phyloP scores from a whole-genome alignment of 148 eudicot species.

The Chenopodium quinoa region DNA sequence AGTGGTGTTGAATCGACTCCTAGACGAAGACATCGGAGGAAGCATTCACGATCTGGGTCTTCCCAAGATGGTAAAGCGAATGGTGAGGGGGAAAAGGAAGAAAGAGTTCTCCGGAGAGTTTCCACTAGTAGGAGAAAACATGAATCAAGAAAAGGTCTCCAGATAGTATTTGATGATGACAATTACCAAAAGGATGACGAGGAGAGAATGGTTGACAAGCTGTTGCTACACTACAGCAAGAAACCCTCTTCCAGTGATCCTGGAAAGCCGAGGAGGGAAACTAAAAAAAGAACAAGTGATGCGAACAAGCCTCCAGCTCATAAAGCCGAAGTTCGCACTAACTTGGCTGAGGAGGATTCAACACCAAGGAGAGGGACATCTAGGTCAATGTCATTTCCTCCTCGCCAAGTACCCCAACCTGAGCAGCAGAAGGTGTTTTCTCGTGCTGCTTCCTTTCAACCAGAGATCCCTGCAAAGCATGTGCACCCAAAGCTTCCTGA shows the following conservation, averaged over 20 bases:
- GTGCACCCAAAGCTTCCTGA: conserved; percentile 97
- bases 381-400: conserved; percentile 76
- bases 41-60: conserved; percentile 46
- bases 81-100: conserved; percentile 49
- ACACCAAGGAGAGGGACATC: conserved; percentile 38
- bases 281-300: conserved; percentile 20
- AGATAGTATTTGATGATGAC: conserved; percentile 64
- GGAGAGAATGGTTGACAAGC: conserved; percentile 71
- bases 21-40: conserved; percentile 60
- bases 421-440: conserved; percentile 54
- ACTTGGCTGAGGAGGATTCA: conserved; percentile 19
- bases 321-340: conserved; percentile 19
- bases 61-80: conserved; percentile 30
- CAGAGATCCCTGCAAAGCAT: conserved; percentile 66
- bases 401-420: conserved; percentile 38
- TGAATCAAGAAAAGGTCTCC: conserved; percentile 64
- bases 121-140: conserved; percentile 79
- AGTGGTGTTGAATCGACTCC: conserved; percentile 38
- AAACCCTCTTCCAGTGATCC: conserved; percentile 56
- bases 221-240: conserved; percentile 77
- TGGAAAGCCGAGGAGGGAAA: conserved; percentile 43
- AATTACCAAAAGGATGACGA: conserved; percentile 45
- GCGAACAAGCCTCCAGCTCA: conserved; percentile 33
- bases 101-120: conserved; percentile 43
- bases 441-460: conserved; percentile 78